phyloP scores from a whole-genome alignment of 257 asterid species.

The Lantana camara region DNA sequence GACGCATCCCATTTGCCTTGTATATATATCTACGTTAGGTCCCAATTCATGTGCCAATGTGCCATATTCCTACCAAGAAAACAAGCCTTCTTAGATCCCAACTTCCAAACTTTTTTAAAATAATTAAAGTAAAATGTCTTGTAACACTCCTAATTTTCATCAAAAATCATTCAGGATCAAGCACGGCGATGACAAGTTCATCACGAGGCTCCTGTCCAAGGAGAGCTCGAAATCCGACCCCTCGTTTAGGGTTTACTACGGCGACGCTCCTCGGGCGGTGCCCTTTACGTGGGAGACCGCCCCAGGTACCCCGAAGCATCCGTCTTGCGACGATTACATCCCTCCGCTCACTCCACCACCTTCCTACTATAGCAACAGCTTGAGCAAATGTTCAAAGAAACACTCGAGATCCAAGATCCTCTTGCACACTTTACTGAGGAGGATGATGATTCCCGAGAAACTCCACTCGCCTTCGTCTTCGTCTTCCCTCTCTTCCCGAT shows the following conservation, averaged over 20 bases:
- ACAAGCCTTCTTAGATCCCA: constrained; percentile 3
- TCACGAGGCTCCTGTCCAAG: constrained; percentile 47
- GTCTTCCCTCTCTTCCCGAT: constrained; percentile 27
- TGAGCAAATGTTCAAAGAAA: constrained; percentile 6
- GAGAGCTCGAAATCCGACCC: constrained; percentile 42
- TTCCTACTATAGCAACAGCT: constrained; percentile 29
- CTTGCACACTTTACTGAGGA: constrained; percentile 32
- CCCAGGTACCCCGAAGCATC: constrained; percentile 58
- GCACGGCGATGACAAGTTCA: constrained; percentile 38
- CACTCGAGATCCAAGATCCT: constrained; percentile 37
- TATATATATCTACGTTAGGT: constrained; percentile 2
- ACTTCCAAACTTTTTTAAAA: not conserved
- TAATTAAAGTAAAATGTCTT: constrained; percentile 19
- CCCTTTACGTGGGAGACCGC: constrained; percentile 56
- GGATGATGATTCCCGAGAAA: constrained; percentile 27
- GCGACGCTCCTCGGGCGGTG: constrained; percentile 44
- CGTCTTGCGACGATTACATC: not conserved
- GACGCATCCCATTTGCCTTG: constrained; percentile 12
- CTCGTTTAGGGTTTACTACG: constrained; percentile 50
- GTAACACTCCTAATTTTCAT: constrained; percentile 25
- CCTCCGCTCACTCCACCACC: constrained; percentile 65
- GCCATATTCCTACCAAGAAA: not conserved
- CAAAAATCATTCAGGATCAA: constrained; percentile 47
- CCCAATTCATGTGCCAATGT: constrained; percentile 15
- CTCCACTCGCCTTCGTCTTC: not conserved